Base-by-base conservation (phyloP, 768 basidiomycete genomes). In the Tylopilus intermedius region DNA sequence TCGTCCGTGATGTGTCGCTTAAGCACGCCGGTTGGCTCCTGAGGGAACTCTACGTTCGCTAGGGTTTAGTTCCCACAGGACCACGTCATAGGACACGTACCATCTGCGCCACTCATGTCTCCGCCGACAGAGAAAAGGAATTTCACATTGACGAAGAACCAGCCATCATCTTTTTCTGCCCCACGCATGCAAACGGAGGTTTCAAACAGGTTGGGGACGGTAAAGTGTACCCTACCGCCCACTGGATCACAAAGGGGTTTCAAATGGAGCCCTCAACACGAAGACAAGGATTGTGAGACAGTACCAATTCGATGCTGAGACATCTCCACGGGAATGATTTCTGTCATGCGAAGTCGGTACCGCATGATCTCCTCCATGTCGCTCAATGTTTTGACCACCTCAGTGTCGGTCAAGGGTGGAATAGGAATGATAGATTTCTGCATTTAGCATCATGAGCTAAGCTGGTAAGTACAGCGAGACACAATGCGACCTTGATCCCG, bases 281-380 rank as follows among this genome's bases (percentile, higher is more conserved):
- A 56, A 55, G 59, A 62, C 7, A 61, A 54, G 26, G 61, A 57
- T 11, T 45, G 42, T 51, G 29, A 40, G 53, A 65, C 68, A 72
- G 50, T 73, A 84, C 82, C 79, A 56, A 91, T 88, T 49, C 69
- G 75, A 65, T 88, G 83, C 42, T 73, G 72, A 33, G 78, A 78
- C 89, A 94, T 88, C 65, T 92, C 88, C 18, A 86, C 74, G 1
- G 94, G 94, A 14, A 94, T 71, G 21, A 88, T 76, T 63, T 96
- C 94, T 21, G 78, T 74, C 72, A 89, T 80, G 35, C 86, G 79
- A 13, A 97, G 76, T 26, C 93, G 81, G 66, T 82, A 90, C 7
- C 84, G 84, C 57, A 94, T 86, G 9, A 80, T 79, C 58, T 84
- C 79, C 62, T 95, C 89, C 63, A 94, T 81, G 57, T 86, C 81